Conservation (phyloP, 2,329 filamentous ascomycete genomes). For the Colletotrichum falcatum region DNA sequence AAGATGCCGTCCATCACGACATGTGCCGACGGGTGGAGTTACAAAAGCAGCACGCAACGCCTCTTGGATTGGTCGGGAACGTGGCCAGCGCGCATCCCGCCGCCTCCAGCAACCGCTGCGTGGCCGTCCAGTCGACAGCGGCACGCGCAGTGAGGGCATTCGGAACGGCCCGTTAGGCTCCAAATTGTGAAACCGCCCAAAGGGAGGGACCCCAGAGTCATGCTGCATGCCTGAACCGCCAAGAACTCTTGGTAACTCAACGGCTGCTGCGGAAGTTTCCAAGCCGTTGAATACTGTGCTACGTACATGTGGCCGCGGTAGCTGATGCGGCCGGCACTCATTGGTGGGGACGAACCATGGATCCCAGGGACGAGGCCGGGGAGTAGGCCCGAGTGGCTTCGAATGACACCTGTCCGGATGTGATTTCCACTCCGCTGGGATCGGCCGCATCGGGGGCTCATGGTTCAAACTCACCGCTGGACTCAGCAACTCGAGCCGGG, state of each 20-base stretch:
- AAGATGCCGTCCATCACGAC: background rate
- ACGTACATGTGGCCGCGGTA: background rate
- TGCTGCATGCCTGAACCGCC: conserved; percentile 18
- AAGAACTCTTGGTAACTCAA: conserved; percentile 20
- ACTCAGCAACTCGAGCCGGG: conserved; percentile 1
- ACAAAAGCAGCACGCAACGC: too few species aligned
- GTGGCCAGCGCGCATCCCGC: background rate
- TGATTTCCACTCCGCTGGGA: conserved; percentile 21
- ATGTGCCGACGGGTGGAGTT: background rate
- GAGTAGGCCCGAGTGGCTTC: background rate
- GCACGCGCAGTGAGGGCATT: conserved; percentile 18
- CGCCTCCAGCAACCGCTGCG: too few species aligned
- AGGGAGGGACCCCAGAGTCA: conserved; percentile 8
- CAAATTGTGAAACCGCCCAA: conserved; percentile 12
- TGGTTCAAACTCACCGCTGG: conserved; percentile 2
- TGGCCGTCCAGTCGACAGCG: background rate
- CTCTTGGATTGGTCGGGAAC: background rate
- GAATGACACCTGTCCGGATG: background rate
- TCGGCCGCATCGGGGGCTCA: conserved; percentile 4
- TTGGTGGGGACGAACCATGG: conserved; percentile 29
- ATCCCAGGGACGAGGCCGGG: conserved; percentile 9
- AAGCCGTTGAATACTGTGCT: background rate
- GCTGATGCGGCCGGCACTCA: conserved; percentile 13
- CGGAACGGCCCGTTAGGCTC: conserved; percentile 38
- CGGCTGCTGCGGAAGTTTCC: background rate